Conservation (phyloP, 2,329 filamentous ascomycete genomes). For the Sporothrix humicola region DNA sequence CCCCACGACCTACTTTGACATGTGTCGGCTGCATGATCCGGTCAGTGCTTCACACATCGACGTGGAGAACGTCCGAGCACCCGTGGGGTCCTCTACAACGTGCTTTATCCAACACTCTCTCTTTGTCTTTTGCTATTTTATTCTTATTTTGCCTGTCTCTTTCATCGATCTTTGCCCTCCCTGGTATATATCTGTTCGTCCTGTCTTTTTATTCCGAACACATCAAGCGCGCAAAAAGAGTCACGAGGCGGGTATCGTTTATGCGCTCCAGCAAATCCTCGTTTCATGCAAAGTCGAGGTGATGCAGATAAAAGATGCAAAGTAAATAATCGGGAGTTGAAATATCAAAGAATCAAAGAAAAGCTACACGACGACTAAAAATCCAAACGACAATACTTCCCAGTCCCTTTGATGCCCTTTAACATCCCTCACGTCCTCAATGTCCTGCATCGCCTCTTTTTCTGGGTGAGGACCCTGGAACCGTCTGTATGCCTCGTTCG, state of each 20-base stretch:
- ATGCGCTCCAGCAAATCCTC: conserved; percentile 28
- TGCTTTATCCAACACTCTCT: too few species aligned
- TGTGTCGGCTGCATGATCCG: not conserved
- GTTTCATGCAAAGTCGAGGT: conserved; percentile 5
- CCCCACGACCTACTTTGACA: not conserved
- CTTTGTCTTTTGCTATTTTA: not conserved
- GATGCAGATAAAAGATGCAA: not conserved
- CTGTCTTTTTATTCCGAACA: conserved; percentile 6
- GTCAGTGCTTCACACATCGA: not conserved
- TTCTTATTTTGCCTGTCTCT: not conserved
- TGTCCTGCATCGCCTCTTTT: not conserved
- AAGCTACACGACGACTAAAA: too few species aligned
- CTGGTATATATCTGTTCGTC: not conserved
- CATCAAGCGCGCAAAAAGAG: conserved; percentile 10
- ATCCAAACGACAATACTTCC: not conserved
- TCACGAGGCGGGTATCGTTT: not conserved
- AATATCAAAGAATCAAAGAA: not conserved
- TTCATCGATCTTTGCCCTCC: not conserved
- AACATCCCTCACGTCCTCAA: not conserved
- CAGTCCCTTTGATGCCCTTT: not conserved
- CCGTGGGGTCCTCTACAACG: too few species aligned
- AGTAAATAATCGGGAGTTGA: not conserved
- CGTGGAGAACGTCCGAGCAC: not conserved
- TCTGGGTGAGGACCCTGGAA: conserved; percentile 14
- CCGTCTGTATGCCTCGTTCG: not conserved